Evolutionary conservation across 495 filamentous ascomycete species (phyloP).

Genomic region (Thermochaetoides thermophila): DNA sequence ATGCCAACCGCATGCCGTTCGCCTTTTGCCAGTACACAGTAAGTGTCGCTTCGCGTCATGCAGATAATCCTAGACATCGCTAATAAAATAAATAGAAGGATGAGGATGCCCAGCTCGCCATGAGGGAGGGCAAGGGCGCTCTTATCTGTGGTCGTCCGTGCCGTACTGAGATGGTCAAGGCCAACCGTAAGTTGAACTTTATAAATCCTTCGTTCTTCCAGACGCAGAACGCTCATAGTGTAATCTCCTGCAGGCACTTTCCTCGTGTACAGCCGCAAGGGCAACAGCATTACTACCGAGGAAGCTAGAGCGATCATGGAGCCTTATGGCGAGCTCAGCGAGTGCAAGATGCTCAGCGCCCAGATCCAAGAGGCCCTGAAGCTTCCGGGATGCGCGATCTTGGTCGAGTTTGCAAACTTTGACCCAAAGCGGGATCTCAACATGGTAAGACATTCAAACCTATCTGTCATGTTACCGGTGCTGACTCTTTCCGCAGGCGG

Average conservation of each 20-base stretch:
- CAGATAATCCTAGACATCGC: too few relatives aligned
- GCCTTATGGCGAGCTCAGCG: slow-evolving; percentile 24
- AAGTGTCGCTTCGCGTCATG: too few relatives aligned
- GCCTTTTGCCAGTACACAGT: slow-evolving; percentile 50
- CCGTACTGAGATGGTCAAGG: slow-evolving; percentile 41
- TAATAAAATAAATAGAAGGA: slow-evolving; percentile 15
- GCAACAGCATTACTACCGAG: slow-evolving; percentile 21
- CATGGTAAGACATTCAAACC: slow-evolving; percentile 18
- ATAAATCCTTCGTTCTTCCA: background rate
- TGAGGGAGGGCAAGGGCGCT: slow-evolving; percentile 29
- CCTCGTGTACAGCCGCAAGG: slow-evolving; percentile 30
- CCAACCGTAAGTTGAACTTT: slow-evolving; percentile 34
- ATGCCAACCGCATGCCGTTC: slow-evolving; percentile 47
- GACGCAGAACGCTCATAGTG: slow-evolving; percentile 6
- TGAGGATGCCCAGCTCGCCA: slow-evolving; percentile 34
- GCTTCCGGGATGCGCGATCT: slow-evolving; percentile 32
- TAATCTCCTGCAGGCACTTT: slow-evolving; percentile 27
- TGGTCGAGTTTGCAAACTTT: slow-evolving; percentile 36
- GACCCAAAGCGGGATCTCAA: slow-evolving; percentile 25
- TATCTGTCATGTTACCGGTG: slow-evolving; percentile 5
- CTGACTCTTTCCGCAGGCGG: slow-evolving; percentile 12
- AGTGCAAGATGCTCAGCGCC: slow-evolving; percentile 16
- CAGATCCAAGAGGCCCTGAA: slow-evolving; percentile 14
- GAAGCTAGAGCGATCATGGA: slow-evolving; percentile 30
- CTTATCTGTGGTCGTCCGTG: slow-evolving; percentile 41